Conservation (phyloP, 768 basidiomycete genomes). For the Hygrocybe coccinea region DNA sequence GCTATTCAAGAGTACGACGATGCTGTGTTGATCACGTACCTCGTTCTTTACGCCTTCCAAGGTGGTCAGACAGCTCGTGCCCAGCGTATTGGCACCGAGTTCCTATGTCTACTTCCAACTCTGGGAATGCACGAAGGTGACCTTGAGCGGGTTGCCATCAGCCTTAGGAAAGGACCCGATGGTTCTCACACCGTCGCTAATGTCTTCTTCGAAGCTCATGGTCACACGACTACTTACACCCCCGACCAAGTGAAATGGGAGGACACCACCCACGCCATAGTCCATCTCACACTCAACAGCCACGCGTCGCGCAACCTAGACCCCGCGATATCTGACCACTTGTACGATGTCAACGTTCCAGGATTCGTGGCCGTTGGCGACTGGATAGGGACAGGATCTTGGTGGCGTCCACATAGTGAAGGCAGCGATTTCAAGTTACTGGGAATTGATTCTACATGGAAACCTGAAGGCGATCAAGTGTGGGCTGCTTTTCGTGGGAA, state of each 20-base stretch:
- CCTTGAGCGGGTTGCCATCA: background rate
- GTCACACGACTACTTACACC: background rate
- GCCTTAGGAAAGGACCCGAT: background rate
- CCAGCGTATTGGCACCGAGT: background rate
- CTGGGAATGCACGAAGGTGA: conserved; percentile 5
- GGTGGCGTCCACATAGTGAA: conserved; percentile 6
- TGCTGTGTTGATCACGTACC: background rate
- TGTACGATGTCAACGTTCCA: background rate
- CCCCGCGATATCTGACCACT: background rate
- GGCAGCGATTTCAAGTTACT: conserved; percentile 4
- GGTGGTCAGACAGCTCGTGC: background rate
- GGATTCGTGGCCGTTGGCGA: conserved; percentile 1
- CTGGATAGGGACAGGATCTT: conserved; percentile 1
- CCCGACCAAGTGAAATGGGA: conserved; percentile 3
- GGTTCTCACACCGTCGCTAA: background rate
- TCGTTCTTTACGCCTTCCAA: conserved; percentile 4
- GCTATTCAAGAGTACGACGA: conserved; percentile 5
- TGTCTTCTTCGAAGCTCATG: conserved; percentile 3
- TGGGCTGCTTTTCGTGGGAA: conserved; percentile 2
- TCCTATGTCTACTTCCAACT: background rate
- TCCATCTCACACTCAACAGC: conserved; percentile 2
- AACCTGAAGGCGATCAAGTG: conserved; percentile 2
- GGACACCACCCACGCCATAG: background rate
- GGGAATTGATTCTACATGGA: background rate
- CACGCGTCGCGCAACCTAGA: conserved; percentile 4